A percentile compares a stretch with the other conserved stretches of the same genome.
Conservation (phyloP, 2,329 filamentous ascomycete genomes). For the Daldinia sp. region DNA sequence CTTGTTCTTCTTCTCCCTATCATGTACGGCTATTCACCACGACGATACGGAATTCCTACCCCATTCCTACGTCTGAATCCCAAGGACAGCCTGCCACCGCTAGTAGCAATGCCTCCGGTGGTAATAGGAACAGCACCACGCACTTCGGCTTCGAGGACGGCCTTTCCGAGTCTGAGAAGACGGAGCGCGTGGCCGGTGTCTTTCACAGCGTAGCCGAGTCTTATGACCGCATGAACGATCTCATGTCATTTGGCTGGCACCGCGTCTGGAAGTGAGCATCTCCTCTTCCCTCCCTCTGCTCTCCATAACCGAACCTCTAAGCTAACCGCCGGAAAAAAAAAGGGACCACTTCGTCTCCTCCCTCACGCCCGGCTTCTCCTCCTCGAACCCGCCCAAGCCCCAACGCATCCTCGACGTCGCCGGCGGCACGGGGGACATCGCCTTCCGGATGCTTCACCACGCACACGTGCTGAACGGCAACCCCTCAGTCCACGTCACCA, state of each 20-base stretch:
- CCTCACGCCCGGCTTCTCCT: constrained; percentile 79
- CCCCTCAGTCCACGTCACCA: constrained; percentile 81
- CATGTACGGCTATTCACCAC: constrained; percentile 38
- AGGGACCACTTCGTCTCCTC: constrained; percentile 91
- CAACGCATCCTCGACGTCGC: constrained; percentile 93
- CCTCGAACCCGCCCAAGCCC: constrained; percentile 54
- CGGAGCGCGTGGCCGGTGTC: constrained; percentile 76
- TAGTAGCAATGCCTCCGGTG: constrained; percentile 15
- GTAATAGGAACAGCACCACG: constrained; percentile 63
- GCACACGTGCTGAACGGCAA: constrained; percentile 83
- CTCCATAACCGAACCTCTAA: not conserved
- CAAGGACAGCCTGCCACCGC: constrained; percentile 30
- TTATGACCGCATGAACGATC: constrained; percentile 98
- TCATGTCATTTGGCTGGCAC: constrained; percentile 98
- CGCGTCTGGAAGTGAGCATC: constrained; percentile 82
- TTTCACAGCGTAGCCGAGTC: constrained; percentile 95
- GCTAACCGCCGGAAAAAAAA: constrained; percentile 20
- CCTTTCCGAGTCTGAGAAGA: constrained; percentile 81
- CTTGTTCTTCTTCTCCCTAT: constrained; percentile 14
- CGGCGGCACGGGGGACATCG: constrained; percentile 96
- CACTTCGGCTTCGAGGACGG: constrained; percentile 89
- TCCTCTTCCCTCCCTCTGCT: constrained; percentile 1
- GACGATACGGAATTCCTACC: constrained; percentile 32
- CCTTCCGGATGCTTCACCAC: constrained; percentile 93
- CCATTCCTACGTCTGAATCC: constrained; percentile 18